Evolutionary conservation across 1,284 basidiomycete genomes (phyloP), one percentile per base, ranked within the genome.

Genomic region (Cutaneotrichosporon sp.): DNA sequence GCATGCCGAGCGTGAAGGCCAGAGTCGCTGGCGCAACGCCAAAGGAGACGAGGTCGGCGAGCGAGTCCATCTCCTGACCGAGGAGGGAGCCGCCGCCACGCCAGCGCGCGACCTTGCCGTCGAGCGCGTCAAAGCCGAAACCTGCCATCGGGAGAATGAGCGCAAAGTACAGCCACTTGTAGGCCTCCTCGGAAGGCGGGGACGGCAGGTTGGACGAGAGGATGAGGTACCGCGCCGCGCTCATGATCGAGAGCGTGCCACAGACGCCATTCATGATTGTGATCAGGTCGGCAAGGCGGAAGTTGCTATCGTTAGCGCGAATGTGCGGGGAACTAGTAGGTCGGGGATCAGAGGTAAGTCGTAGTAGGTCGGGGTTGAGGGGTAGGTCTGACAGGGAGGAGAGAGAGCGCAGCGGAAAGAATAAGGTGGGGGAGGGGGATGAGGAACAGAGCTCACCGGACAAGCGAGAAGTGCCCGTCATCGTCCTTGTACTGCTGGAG

Each of bases 41-140:
- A 75, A 99, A 99, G 3, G 93, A 97, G 66, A 99, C 91, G 79
- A 97, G 84, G 82, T 99, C 97, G 31, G 97, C 97, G 62, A 99
- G 84, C 78, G 90, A 92, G 82, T 99, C 97, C 62, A 99, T 85
- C 80, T 99, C 97, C 81, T 99, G 97, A 1, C 97, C 97, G n/a
- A 99, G 84, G 87, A 99, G 90, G 72, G 91, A 94, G 66, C 88
- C 91, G 63, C 92, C 92, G 67, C 93, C 95, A 77, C 93, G 88
- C 95, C 95, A 98, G 69, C 97, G 84, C 21, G 97, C 97, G 34
- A 99, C 92, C 81, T 97, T 98, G 61, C 97, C 97, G 77, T 99
- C 97, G 56, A 99, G 83, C 70, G 97, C 92, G 81, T 99, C 97
- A 81, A 99, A 99, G 83, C 97, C 89, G 71, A 97, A 89, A n/a